phyloP scores from a whole-genome alignment of 176 grass and related monocot genomes.

The Canna indica region DNA sequence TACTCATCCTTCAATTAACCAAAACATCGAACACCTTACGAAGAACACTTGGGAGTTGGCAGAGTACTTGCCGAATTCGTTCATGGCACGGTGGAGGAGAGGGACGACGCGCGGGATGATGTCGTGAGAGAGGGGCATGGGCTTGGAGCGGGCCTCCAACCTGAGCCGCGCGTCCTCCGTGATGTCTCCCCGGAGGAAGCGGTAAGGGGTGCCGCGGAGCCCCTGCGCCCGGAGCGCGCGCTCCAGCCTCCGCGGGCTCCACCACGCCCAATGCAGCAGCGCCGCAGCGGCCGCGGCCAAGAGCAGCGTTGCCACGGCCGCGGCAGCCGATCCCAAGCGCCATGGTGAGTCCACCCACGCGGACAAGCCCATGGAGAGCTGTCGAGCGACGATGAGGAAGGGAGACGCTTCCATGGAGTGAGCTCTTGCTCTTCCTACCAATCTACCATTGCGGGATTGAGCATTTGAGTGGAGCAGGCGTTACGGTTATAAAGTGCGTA shows the following conservation, averaged over 20 bases:
- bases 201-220: constrained; percentile 39
- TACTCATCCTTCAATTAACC: too few species aligned
- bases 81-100: constrained; percentile 24
- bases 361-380: too few species aligned
- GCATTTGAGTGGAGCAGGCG: too few species aligned
- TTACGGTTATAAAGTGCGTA: too few species aligned
- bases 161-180: constrained; percentile 27
- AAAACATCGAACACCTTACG: not conserved
- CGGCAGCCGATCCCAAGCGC: not conserved
- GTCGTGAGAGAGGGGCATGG: constrained; percentile 37
- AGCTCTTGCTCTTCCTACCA: too few species aligned
- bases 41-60: too few species aligned
- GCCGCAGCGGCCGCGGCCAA: constrained; percentile 2
- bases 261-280: constrained; percentile 31
- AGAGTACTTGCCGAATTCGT: constrained; percentile 35
- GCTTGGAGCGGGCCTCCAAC: constrained; percentile 27
- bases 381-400: too few species aligned
- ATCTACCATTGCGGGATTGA: too few species aligned
- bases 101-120: constrained; percentile 29
- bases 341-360: too few species aligned
- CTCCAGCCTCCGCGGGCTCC: constrained; percentile 26
- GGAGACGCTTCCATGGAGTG: too few species aligned
- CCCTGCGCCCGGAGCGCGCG: constrained; percentile 39
- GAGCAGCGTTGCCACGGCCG: not conserved
- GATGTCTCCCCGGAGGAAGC: constrained; percentile 40